Evolutionary conservation across 2,329 filamentous ascomycete genomes (phyloP).

Genomic region (Pyrenochaeta sp.): DNA sequence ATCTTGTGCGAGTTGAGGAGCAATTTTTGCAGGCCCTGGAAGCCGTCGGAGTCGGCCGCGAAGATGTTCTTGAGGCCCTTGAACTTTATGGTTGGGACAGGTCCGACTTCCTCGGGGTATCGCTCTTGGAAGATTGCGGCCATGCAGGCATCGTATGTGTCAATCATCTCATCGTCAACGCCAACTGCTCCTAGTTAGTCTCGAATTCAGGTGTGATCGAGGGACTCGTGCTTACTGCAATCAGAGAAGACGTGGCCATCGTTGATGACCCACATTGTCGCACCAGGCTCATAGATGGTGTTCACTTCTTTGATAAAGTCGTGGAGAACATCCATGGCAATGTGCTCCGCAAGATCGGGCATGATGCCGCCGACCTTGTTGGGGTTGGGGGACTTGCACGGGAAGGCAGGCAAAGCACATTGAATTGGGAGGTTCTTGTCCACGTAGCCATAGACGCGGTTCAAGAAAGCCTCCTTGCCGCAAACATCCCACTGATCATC

Average conservation of each 20-base stretch:
- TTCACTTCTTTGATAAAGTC: slow-evolving; percentile 52
- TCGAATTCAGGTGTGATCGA: neutral
- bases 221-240: slow-evolving; percentile 45
- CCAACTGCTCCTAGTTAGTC: slow-evolving; percentile 43
- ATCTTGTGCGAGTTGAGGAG: slow-evolving; percentile 29
- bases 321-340: slow-evolving; percentile 53
- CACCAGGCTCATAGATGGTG: slow-evolving; percentile 52
- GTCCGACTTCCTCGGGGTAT: slow-evolving; percentile 24
- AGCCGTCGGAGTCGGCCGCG: slow-evolving; percentile 31
- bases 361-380: slow-evolving; percentile 63
- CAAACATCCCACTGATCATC: slow-evolving; percentile 39
- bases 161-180: slow-evolving; percentile 55
- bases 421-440: slow-evolving; percentile 36
- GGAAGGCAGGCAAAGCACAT: slow-evolving; percentile 63
- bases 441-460: slow-evolving; percentile 38
- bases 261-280: slow-evolving; percentile 54
- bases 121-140: slow-evolving; percentile 49
- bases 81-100: slow-evolving; percentile 36
- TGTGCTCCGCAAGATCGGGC: slow-evolving; percentile 55
- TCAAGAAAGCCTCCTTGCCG: slow-evolving; percentile 34
- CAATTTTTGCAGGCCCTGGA: slow-evolving; percentile 30
- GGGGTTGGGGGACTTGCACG: slow-evolving; percentile 68
- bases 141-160: slow-evolving; percentile 50
- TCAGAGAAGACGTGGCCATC: slow-evolving; percentile 55
- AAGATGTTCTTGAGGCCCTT: slow-evolving; percentile 43